Conservation (phyloP, 192 early-diverging fungal genomes). For the Dispira simplex region DNA sequence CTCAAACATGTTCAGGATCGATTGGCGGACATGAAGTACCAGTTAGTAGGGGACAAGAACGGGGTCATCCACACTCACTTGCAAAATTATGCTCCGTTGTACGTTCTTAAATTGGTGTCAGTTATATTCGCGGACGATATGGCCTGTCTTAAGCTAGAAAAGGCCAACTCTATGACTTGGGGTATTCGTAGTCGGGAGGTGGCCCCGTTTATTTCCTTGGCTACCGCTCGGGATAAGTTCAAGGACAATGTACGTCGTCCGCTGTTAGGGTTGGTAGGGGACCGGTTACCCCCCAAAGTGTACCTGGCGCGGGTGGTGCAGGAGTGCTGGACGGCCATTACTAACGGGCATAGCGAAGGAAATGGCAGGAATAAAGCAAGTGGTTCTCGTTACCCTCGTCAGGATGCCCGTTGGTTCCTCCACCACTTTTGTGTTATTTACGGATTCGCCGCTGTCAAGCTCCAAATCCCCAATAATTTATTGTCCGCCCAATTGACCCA, state of each 20-base stretch:
- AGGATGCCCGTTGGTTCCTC: slow-evolving; percentile 10
- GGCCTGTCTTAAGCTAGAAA: slow-evolving; percentile 10
- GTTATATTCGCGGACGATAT: slow-evolving; percentile 6
- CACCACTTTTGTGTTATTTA: slow-evolving; percentile 7
- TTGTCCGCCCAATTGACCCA: not conserved
- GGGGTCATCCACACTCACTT: not conserved
- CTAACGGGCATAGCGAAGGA: too few relatives aligned
- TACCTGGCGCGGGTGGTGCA: slow-evolving; percentile 3
- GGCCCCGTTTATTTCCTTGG: not conserved
- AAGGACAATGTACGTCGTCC: slow-evolving; percentile 9
- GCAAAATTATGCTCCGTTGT: not conserved
- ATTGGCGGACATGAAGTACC: not conserved
- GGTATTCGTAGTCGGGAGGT: slow-evolving; percentile 1
- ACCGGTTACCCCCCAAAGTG: slow-evolving; percentile 5
- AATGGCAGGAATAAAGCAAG: not conserved
- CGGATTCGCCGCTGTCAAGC: slow-evolving; percentile 10
- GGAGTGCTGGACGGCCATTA: slow-evolving; percentile 5
- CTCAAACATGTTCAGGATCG: slow-evolving; percentile 2
- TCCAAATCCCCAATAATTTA: not conserved
- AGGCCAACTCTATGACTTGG: not conserved
- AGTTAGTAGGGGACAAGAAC: not conserved
- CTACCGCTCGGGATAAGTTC: slow-evolving; percentile 5
- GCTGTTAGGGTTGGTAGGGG: not conserved
- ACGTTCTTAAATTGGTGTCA: not conserved
- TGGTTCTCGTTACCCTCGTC: not conserved